These are phyloP conservation scores for Thymus mandschuricus DNA, from an alignment of 257 asterid genomes.

Conservation along the genomic window DNA sequence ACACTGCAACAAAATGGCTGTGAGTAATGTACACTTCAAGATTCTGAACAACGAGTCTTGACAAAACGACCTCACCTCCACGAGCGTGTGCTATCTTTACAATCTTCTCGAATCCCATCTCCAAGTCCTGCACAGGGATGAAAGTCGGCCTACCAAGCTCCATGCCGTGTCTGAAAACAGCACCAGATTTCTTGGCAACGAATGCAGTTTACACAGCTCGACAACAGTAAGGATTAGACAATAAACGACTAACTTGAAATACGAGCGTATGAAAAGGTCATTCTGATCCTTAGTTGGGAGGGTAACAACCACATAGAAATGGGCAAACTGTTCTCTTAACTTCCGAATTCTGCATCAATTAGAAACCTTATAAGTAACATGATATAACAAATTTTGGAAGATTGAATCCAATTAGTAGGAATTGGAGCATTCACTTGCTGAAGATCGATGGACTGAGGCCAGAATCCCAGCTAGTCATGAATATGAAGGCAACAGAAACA, in stretches of 20 bases:
- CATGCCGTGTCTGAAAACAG: constrained; percentile 62
- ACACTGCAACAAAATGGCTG: constrained; percentile 52
- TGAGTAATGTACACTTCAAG: constrained; percentile 13
- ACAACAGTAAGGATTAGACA: constrained; percentile 12
- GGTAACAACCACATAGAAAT: constrained; percentile 78
- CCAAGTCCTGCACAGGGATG: constrained; percentile 77
- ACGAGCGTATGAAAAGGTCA: constrained; percentile 66
- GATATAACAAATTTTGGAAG: neutral
- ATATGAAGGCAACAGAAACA: constrained; percentile 80
- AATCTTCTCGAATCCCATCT: constrained; percentile 96
- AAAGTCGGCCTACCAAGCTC: constrained; percentile 86
- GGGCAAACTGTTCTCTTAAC: constrained; percentile 79
- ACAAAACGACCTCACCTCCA: constrained; percentile 61
- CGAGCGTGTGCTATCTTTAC: constrained; percentile 89
- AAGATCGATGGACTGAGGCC: constrained; percentile 45
- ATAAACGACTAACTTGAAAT: constrained; percentile 66
- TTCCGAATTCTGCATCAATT: constrained; percentile 63
- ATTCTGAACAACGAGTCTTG: constrained; percentile 24
- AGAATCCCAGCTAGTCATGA: constrained; percentile 67
- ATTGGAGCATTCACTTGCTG: constrained; percentile 51
- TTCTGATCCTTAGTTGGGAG: constrained; percentile 84
- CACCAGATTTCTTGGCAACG: constrained; percentile 20
- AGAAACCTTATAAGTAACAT: constrained; percentile 14
- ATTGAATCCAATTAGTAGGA: constrained; percentile 11
- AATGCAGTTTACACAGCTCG: constrained; percentile 27